Evolutionary conservation across 1,284 basidiomycete genomes (phyloP).

Genomic region (Naganishia cerealis): DNA sequence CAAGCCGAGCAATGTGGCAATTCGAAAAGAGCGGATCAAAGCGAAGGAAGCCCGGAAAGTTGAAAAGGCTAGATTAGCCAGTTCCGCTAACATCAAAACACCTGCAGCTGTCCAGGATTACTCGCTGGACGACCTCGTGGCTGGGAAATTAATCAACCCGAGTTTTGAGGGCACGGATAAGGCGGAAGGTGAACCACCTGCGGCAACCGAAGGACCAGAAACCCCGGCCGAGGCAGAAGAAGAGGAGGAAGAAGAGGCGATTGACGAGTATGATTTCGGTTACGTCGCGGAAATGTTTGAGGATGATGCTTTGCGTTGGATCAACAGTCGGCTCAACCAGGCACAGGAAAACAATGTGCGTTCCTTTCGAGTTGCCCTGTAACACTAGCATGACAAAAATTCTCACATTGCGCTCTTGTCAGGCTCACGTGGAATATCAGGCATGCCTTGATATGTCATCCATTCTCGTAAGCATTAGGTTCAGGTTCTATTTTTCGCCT

Average conservation of each 20-base stretch:
- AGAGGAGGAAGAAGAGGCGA: slow-evolving; percentile 45
- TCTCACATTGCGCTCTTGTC: slow-evolving; percentile 59
- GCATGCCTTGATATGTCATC: slow-evolving; percentile 90
- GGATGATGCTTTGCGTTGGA: slow-evolving; percentile 80
- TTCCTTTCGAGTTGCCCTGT: slow-evolving; percentile 4
- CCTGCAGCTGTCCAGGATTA: background rate
- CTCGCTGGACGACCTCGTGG: slow-evolving; percentile 8
- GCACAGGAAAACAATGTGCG: slow-evolving; percentile 83
- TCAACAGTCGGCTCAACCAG: slow-evolving; percentile 79
- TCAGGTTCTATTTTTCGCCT: background rate
- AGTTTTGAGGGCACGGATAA: slow-evolving; percentile 33
- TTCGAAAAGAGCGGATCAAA: slow-evolving; percentile 34
- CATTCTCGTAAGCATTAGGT: slow-evolving; percentile 62
- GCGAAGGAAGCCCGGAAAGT: slow-evolving; percentile 56
- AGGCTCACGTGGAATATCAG: slow-evolving; percentile 84
- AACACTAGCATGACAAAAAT: background rate
- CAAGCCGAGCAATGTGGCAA: slow-evolving; percentile 17
- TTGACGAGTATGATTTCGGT: slow-evolving; percentile 60
- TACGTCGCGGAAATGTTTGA: slow-evolving; percentile 80
- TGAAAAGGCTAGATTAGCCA: slow-evolving; percentile 40
- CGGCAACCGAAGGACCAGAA: slow-evolving; percentile 39
- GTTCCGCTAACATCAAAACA: slow-evolving; percentile 3
- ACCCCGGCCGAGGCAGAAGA: slow-evolving; percentile 31
- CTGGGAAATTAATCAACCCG: slow-evolving; percentile 19
- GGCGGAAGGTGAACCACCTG: slow-evolving; percentile 15